Evolutionary conservation across 2,329 filamentous ascomycete genomes (phyloP).

Genomic region (Fusarium papillatum): DNA sequence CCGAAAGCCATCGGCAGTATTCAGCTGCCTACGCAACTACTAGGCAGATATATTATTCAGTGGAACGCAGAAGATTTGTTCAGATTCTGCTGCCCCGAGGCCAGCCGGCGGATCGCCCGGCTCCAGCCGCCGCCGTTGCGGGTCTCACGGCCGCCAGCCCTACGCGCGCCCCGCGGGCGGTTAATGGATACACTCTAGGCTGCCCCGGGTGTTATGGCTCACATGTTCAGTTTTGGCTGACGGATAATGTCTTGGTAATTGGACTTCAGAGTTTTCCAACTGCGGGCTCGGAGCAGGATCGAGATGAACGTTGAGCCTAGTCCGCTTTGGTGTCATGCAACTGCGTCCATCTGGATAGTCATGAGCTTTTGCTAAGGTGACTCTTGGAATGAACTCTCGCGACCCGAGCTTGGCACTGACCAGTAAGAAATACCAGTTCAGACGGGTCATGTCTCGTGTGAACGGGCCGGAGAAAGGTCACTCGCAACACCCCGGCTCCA

Average conservation of each 20-base stretch:
- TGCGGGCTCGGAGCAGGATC: background rate
- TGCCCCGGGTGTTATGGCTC: background rate
- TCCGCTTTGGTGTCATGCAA: conserved; percentile 1
- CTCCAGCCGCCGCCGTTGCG: conserved; percentile 33
- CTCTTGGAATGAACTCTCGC: background rate
- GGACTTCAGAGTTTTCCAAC: background rate
- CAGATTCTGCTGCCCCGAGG: conserved; percentile 14
- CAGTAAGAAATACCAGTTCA: background rate
- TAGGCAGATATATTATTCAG: background rate
- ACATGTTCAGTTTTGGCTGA: conserved; percentile 4
- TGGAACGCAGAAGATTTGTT: background rate
- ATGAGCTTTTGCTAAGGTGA: conserved; percentile 13
- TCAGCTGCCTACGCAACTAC: background rate
- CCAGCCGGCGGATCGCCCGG: conserved; percentile 28
- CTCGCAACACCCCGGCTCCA: conserved; percentile 13
- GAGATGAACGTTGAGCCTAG: conserved; percentile 5
- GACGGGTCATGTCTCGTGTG: background rate
- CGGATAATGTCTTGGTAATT: background rate
- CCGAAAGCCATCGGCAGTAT: background rate
- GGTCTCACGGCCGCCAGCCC: conserved; percentile 31
- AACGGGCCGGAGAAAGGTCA: conserved; percentile 1
- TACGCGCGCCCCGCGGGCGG: conserved; percentile 18
- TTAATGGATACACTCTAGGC: background rate
- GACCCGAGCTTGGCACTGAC: background rate
- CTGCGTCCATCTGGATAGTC: background rate